These are phyloP conservation scores for Ettlia oleoabundans DNA, from an alignment of 139 green algal species.

Conservation along the genomic window DNA sequence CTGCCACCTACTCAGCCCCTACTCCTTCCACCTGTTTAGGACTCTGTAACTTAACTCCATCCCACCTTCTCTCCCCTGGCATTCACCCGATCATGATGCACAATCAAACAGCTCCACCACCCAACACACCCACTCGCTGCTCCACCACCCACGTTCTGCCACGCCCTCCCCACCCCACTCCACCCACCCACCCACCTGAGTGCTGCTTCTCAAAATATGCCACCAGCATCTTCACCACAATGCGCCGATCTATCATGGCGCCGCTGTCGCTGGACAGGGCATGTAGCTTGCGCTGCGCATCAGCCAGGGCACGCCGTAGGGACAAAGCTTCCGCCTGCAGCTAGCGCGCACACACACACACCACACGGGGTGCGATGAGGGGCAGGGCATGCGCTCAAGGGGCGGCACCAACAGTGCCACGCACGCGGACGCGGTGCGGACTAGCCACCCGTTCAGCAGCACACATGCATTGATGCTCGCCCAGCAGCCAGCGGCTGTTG, in stretches of 20 bases:
- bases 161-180: not conserved
- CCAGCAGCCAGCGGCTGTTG: too few relatives aligned
- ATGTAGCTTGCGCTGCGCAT: conserved; percentile 30
- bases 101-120: too few relatives aligned
- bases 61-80: too few relatives aligned
- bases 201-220: conserved; percentile 42
- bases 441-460: too few relatives aligned
- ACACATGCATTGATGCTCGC: too few relatives aligned
- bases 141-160: not conserved
- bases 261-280: conserved; percentile 31
- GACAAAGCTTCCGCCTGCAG: conserved; percentile 24
- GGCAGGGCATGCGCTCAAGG: not conserved
- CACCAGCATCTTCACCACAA: conserved; percentile 51
- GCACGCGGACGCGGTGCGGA: too few relatives aligned
- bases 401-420: too few relatives aligned
- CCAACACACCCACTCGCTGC: not conserved
- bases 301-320: conserved; percentile 12
- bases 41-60: too few relatives aligned
- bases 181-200: not conserved
- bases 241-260: conserved; percentile 42
- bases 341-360: not conserved
- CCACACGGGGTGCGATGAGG: not conserved
- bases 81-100: too few relatives aligned
- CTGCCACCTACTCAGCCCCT: too few relatives aligned
- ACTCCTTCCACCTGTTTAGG: too few relatives aligned